phyloP scores from a whole-genome alignment of 495 filamentous ascomycete species.

The Trichoderma parareesei region DNA sequence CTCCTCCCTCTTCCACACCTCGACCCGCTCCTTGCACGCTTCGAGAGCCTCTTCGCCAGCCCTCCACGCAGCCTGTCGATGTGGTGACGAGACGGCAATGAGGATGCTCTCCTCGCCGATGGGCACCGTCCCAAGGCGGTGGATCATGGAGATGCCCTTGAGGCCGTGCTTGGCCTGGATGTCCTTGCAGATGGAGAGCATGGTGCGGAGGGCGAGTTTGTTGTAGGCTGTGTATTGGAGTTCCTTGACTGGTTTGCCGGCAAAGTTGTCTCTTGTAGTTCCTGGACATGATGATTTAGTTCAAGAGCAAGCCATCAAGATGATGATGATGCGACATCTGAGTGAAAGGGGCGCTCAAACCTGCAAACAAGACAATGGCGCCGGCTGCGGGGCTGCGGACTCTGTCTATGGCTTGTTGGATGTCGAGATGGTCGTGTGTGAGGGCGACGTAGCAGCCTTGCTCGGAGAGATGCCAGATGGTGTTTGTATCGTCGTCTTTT shows the following conservation, averaged over 20 bases:
- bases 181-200: conserved; percentile 56
- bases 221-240: conserved; percentile 80
- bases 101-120: conserved; percentile 87
- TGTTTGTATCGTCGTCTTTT: conserved; percentile 18
- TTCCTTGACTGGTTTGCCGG: conserved; percentile 60
- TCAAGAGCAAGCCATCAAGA: conserved; percentile 7
- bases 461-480: conserved; percentile 22
- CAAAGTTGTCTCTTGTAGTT: conserved; percentile 83
- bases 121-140: conserved; percentile 80
- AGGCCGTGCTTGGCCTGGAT: conserved; percentile 54
- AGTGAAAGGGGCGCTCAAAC: conserved; percentile 17
- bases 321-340: neutral
- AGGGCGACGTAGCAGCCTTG: conserved; percentile 48
- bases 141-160: conserved; percentile 65
- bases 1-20: conserved; percentile 95
- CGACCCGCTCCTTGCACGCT: conserved; percentile 71
- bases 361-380: conserved; percentile 81
- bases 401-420: conserved; percentile 49
- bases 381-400: conserved; percentile 76
- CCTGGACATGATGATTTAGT: conserved; percentile 34
- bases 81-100: conserved; percentile 77
- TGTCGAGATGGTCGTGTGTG: conserved; percentile 56
- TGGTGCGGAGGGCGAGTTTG: conserved; percentile 65
- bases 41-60: conserved; percentile 89
- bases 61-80: conserved; percentile 82